A percentile compares a stretch with the other conserved stretches of the same genome.
phyloP scores from a whole-genome alignment of 2,329 filamentous ascomycete species.

The Thielaviopsis punctulata region DNA sequence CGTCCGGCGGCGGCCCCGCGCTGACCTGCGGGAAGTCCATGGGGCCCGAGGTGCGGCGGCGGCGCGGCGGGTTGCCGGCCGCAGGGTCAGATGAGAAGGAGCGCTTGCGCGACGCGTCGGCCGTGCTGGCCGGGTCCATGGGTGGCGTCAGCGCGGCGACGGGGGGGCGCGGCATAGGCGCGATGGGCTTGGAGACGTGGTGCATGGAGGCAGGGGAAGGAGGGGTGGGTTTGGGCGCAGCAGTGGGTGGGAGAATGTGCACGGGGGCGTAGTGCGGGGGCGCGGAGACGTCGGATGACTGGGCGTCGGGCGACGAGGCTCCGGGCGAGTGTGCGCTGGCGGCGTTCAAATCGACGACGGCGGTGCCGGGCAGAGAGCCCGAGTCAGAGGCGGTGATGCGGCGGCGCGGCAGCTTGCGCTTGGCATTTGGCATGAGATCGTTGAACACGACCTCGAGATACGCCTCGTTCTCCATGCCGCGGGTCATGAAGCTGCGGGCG shows the following conservation, averaged over 20 bases:
- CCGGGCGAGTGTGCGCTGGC: too few species aligned
- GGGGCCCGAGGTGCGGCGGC: slow-evolving; percentile 2
- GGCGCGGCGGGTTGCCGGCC: not conserved
- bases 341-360: slow-evolving; percentile 26
- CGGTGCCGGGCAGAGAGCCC: slow-evolving; percentile 30
- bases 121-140: not conserved
- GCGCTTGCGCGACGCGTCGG: slow-evolving; percentile 5
- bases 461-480: slow-evolving; percentile 35
- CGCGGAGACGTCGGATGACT: too few species aligned
- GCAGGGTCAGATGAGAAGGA: not conserved
- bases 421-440: slow-evolving; percentile 27
- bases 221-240: slow-evolving; percentile 25
- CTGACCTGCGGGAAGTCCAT: not conserved
- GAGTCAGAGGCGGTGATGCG: slow-evolving; percentile 24
- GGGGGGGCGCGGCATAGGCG: not conserved
- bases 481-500: not conserved
- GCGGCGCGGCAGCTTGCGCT: not conserved
- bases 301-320: too few species aligned
- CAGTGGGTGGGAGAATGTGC: not conserved
- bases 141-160: not conserved
- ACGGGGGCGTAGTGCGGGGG: too few species aligned
- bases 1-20: too few species aligned
- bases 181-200: slow-evolving; percentile 21
- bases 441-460: slow-evolving; percentile 44
- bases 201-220: slow-evolving; percentile 30